Conservation (phyloP, 192 early-diverging fungal species). For the Umbelopsis sp. region DNA sequence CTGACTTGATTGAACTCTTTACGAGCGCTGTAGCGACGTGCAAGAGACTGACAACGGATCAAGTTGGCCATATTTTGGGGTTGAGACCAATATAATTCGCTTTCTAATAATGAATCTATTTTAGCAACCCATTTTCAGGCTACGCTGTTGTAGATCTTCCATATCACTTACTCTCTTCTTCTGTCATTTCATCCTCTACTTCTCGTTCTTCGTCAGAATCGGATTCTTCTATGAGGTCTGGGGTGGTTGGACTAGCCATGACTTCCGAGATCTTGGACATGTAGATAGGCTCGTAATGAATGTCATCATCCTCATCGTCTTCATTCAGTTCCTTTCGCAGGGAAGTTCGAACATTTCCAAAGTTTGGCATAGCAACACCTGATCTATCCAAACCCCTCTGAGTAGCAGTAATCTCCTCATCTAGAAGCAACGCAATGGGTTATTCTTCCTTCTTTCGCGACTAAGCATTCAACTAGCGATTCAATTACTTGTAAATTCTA, state of each 20-base stretch:
- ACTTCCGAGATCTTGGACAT: not conserved
- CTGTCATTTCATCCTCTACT: conserved; percentile 38
- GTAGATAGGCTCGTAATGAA: conserved; percentile 3
- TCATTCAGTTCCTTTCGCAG: conserved; percentile 57
- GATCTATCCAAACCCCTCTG: conserved; percentile 82
- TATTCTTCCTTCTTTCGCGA: not conserved
- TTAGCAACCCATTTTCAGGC: not conserved
- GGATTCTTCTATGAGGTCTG: conserved; percentile 48
- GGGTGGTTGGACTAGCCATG: conserved; percentile 11
- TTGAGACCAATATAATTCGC: conserved; percentile 27
- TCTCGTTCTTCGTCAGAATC: conserved; percentile 35
- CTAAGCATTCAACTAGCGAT: not conserved
- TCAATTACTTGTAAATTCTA: conserved; percentile 82
- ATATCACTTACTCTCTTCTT: conserved; percentile 31
- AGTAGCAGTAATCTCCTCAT: conserved; percentile 74
- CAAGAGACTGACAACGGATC: conserved; percentile 27
- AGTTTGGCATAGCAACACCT: conserved; percentile 87
- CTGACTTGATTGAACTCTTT: conserved; percentile 22
- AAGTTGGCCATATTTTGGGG: conserved; percentile 14
- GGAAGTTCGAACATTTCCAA: conserved; percentile 78
- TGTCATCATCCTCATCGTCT: conserved; percentile 33
- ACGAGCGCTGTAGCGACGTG: not conserved
- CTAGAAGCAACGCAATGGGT: conserved; percentile 30
- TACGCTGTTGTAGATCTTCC: not conserved
- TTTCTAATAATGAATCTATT: conserved; percentile 12